Evolutionary conservation across 345 rosid species (phyloP).

Genomic region (Corchorus olitorius): DNA sequence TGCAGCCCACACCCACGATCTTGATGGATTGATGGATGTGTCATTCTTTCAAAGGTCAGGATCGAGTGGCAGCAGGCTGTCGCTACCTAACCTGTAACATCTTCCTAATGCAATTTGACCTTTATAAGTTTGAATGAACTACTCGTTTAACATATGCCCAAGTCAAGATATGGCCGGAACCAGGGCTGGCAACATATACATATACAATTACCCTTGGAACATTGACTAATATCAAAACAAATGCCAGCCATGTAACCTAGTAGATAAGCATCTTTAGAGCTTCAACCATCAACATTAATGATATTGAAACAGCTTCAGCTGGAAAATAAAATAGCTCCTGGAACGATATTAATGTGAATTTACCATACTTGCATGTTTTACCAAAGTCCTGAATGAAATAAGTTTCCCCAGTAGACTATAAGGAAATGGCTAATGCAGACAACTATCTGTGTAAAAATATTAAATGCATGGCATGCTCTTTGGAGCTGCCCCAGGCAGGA

Average conservation of each 20-base stretch:
- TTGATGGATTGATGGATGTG: too few species aligned
- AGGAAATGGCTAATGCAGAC: background rate
- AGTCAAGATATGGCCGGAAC: too few species aligned
- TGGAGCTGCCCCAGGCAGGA: background rate
- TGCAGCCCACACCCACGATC: too few species aligned
- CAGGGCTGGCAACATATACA: too few species aligned
- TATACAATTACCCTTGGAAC: too few species aligned
- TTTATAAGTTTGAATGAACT: too few species aligned
- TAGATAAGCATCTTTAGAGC: background rate
- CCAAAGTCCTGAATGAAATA: background rate
- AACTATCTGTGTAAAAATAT: background rate
- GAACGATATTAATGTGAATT: background rate
- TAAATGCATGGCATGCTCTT: conserved; percentile 6
- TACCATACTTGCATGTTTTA: background rate
- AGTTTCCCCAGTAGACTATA: background rate
- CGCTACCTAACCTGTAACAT: too few species aligned
- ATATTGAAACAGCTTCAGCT: background rate
- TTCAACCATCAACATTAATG: background rate
- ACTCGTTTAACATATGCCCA: too few species aligned
- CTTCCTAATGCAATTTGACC: too few species aligned
- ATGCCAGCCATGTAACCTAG: background rate
- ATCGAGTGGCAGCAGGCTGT: too few species aligned
- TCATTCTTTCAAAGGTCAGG: too few species aligned
- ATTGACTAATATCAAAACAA: too few species aligned
- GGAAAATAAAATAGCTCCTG: background rate